Evolutionary conservation across 768 basidiomycete species (phyloP).

Genomic region (Macrolepiota albuminosa): DNA sequence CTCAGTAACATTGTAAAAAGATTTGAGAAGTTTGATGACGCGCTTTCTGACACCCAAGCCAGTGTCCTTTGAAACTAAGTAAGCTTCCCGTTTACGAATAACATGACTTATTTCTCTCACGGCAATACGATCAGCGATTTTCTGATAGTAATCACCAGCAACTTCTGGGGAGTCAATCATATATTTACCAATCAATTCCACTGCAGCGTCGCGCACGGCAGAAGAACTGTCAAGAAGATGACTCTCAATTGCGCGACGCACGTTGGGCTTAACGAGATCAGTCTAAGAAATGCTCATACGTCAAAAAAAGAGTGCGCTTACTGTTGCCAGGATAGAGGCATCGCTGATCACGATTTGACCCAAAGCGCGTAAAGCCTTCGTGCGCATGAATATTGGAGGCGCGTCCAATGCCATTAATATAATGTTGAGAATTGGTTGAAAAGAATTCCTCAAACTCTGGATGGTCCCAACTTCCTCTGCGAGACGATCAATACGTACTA

Average conservation of each 20-base stretch:
- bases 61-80: constrained; percentile 61
- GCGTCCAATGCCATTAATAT: constrained; percentile 80
- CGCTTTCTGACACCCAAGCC: constrained; percentile 92
- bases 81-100: background rate
- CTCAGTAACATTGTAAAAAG: constrained; percentile 66
- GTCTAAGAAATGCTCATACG: background rate
- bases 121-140: constrained; percentile 86
- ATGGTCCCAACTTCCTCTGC: constrained; percentile 74
- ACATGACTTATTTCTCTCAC: constrained; percentile 38
- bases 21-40: constrained; percentile 90
- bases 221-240: constrained; percentile 90
- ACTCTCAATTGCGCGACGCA: constrained; percentile 82
- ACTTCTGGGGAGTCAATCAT: constrained; percentile 86
- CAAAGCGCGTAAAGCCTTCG: constrained; percentile 87
- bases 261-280: constrained; percentile 48
- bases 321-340: constrained; percentile 71
- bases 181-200: constrained; percentile 97
- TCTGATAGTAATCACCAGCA: constrained; percentile 84
- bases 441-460: constrained; percentile 73
- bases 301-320: constrained; percentile 27
- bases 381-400: constrained; percentile 85
- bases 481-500: constrained; percentile 58
- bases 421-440: constrained; percentile 77
- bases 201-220: constrained; percentile 93
- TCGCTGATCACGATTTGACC: constrained; percentile 90